Conservation (phyloP, 768 basidiomycete species). For the Trametes cinnabarina region DNA sequence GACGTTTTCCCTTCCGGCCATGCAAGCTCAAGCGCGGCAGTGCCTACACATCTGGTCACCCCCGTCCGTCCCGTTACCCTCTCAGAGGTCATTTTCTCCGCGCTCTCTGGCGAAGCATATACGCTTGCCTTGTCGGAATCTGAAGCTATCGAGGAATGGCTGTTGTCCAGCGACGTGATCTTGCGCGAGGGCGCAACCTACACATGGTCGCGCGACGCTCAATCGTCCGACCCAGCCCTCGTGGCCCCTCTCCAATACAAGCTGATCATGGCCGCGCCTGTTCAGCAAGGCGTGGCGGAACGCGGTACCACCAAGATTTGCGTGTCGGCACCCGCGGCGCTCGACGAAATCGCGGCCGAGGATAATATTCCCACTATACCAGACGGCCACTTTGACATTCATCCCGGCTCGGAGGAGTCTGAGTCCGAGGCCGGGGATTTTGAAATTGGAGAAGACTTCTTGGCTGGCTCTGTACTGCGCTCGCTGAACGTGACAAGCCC, state of each 20-base stretch:
- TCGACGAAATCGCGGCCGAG: constrained; percentile 33
- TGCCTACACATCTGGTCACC: constrained; percentile 17
- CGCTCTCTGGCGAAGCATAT: constrained; percentile 26
- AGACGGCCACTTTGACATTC: constrained; percentile 10
- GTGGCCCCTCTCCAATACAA: constrained; percentile 24
- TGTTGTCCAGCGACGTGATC: constrained; percentile 32
- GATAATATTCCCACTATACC: constrained; percentile 15
- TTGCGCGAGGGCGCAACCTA: constrained; percentile 51
- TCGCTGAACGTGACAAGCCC: constrained; percentile 6
- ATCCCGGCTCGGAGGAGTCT: background rate
- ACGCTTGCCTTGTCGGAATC: constrained; percentile 19
- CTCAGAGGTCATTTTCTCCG: constrained; percentile 25
- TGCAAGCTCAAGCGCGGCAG: background rate
- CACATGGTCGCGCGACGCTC: constrained; percentile 26
- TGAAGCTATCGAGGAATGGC: constrained; percentile 24
- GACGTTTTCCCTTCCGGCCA: constrained; percentile 6
- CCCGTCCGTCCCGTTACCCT: constrained; percentile 18
- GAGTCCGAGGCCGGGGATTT: constrained; percentile 32
- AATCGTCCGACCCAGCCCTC: background rate
- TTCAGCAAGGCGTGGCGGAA: constrained; percentile 63
- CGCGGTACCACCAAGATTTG: constrained; percentile 49
- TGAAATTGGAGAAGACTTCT: constrained; percentile 74
- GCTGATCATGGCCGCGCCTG: constrained; percentile 65
- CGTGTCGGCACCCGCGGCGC: constrained; percentile 9
- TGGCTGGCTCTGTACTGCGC: constrained; percentile 49